Percentiles rank a stretch among this genome's conserved stretches.
Conservation (phyloP, 768 basidiomycete species). For the Pisolithus tinctorius region DNA sequence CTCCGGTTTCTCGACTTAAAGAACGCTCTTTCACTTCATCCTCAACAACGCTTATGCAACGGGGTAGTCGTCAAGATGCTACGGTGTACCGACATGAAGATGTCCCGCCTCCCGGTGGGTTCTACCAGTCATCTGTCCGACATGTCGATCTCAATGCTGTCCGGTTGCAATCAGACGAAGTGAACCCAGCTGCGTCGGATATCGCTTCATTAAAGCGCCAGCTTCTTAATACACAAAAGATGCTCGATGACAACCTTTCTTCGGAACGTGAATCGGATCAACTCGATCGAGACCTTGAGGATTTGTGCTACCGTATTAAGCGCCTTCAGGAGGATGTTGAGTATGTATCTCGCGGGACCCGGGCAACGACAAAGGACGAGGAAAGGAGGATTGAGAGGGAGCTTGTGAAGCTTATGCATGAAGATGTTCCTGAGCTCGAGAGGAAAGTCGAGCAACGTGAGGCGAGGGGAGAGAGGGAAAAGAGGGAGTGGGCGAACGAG, state of each 20-base stretch:
- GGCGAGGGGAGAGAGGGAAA: constrained; percentile 68
- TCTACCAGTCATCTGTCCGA: constrained; percentile 75
- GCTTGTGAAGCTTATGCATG: constrained; percentile 78
- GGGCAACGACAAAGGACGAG: constrained; percentile 69
- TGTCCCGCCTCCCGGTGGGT: constrained; percentile 48
- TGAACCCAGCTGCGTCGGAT: constrained; percentile 53
- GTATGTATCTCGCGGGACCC: constrained; percentile 71
- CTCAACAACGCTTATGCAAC: constrained; percentile 40
- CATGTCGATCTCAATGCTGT: constrained; percentile 84
- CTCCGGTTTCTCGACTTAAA: constrained; percentile 55
- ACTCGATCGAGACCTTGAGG: constrained; percentile 89
- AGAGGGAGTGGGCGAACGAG: constrained; percentile 69
- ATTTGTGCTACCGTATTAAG: constrained; percentile 77
- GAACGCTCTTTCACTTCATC: constrained; percentile 64
- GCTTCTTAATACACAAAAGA: constrained; percentile 69
- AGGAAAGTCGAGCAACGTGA: constrained; percentile 74
- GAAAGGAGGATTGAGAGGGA: constrained; percentile 89
- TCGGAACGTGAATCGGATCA: too few species aligned
- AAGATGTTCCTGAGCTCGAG: constrained; percentile 87
- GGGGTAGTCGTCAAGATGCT: constrained; percentile 70
- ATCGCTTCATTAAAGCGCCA: constrained; percentile 83
- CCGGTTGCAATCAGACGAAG: constrained; percentile 64
- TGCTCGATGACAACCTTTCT: too few species aligned
- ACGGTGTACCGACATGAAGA: constrained; percentile 86
- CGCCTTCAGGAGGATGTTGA: constrained; percentile 90